phyloP scores from a whole-genome alignment of 371 early-diverging fungal genomes.

The Dichotomocladium elegans region DNA sequence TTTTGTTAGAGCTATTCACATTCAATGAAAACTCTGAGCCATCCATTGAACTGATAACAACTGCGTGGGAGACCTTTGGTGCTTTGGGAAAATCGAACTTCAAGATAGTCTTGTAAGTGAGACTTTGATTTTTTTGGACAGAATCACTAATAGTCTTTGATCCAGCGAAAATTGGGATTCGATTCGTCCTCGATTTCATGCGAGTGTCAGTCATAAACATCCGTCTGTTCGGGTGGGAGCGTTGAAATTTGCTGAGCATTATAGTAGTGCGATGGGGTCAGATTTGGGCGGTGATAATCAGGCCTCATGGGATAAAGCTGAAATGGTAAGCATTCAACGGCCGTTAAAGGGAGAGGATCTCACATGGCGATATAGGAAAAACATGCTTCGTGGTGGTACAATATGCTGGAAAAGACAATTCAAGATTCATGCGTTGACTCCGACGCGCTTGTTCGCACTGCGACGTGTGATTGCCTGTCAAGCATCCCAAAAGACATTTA shows the following conservation, averaged over 20 bases:
- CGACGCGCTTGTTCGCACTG: conserved; percentile 44
- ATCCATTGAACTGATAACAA: conserved; percentile 5
- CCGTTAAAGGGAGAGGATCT: background rate
- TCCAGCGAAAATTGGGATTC: conserved; percentile 14
- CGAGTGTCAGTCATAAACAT: conserved; percentile 14
- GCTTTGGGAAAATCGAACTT: conserved; percentile 10
- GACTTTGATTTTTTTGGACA: too few species aligned
- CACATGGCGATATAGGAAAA: conserved; percentile 1
- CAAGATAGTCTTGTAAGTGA: conserved; percentile 9
- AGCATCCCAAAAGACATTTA: conserved; percentile 46
- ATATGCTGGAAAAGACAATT: conserved; percentile 43
- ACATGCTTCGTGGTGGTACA: conserved; percentile 46
- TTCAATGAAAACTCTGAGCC: conserved; percentile 3
- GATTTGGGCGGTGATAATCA: background rate
- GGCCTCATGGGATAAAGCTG: background rate
- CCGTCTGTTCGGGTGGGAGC: conserved; percentile 23
- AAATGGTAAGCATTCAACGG: background rate
- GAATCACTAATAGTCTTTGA: background rate
- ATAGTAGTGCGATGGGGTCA: conserved; percentile 23
- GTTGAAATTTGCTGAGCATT: conserved; percentile 36
- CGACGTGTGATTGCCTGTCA: conserved; percentile 64
- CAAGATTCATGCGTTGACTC: conserved; percentile 40
- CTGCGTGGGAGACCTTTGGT: conserved; percentile 3
- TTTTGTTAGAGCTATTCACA: conserved; percentile 5
- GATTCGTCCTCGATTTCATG: conserved; percentile 4